Conservation (phyloP, 495 filamentous ascomycete genomes). For the Podospora didyma region DNA sequence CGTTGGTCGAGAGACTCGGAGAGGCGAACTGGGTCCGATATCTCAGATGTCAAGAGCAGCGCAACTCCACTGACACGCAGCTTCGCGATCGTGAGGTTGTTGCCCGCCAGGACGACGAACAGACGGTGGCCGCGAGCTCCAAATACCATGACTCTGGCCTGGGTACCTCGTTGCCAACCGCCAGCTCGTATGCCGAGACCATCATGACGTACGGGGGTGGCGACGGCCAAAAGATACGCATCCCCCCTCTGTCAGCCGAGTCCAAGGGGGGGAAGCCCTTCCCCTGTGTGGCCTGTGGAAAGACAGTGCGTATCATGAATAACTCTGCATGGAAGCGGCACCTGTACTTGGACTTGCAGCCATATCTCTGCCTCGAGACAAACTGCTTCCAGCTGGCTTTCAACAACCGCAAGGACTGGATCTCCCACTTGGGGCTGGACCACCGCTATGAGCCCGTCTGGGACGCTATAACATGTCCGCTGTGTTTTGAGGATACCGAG, state of each 20-base stretch:
- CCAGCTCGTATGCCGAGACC: slow-evolving; percentile 8
- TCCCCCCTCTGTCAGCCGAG: slow-evolving; percentile 10
- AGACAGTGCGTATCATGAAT: slow-evolving; percentile 1
- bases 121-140: background rate
- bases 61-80: background rate
- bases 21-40: slow-evolving; percentile 6
- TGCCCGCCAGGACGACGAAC: background rate
- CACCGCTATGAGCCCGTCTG: slow-evolving; percentile 6
- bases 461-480: slow-evolving; percentile 7
- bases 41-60: slow-evolving; percentile 1
- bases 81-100: background rate
- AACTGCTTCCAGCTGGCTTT: slow-evolving; percentile 6
- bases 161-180: slow-evolving; percentile 5
- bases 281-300: slow-evolving; percentile 13
- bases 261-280: slow-evolving; percentile 7
- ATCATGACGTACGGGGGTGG: slow-evolving; percentile 4
- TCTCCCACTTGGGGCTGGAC: slow-evolving; percentile 8
- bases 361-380: slow-evolving; percentile 12
- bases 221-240: slow-evolving; percentile 3
- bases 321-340: slow-evolving; percentile 17
- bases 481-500: slow-evolving; percentile 1
- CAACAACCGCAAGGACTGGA: slow-evolving; percentile 11
- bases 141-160: slow-evolving; percentile 11
- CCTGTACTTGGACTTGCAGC: slow-evolving; percentile 8
- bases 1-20: slow-evolving; percentile 6